A percentile compares a stretch with the other conserved stretches of the same genome.
Evolutionary conservation across 768 basidiomycete genomes (phyloP).

Genomic region (Tephrocybe sp.): DNA sequence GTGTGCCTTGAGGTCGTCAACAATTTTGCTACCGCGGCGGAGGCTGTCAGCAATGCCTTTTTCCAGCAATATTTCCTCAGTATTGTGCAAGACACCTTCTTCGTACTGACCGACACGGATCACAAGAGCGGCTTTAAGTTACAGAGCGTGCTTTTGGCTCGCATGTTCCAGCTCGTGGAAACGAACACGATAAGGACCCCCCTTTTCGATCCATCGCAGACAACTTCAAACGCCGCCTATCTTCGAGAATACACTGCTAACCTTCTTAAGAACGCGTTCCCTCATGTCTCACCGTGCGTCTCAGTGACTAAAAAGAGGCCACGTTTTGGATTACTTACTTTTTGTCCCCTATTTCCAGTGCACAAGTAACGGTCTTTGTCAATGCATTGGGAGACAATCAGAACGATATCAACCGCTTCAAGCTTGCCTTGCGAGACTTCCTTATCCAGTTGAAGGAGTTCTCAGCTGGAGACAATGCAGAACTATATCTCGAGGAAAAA

Average conservation of each 20-base stretch:
- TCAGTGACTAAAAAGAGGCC: conserved; percentile 9
- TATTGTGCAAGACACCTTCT: conserved; percentile 94
- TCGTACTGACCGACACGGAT: conserved; percentile 94
- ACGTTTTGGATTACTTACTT: not conserved
- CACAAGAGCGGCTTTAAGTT: conserved; percentile 99
- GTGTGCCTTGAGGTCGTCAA: conserved; percentile 94
- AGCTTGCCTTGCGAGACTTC: conserved; percentile 93
- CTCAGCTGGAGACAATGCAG: conserved; percentile 84
- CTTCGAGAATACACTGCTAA: conserved; percentile 85
- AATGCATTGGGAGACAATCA: conserved; percentile 66
- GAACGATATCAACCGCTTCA: conserved; percentile 86
- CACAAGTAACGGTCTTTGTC: conserved; percentile 73
- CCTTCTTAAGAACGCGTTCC: conserved; percentile 85
- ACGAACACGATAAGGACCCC: conserved; percentile 76
- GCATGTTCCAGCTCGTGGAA: conserved; percentile 92
- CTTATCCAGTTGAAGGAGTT: conserved; percentile 97
- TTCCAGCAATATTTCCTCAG: conserved; percentile 96
- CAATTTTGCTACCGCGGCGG: conserved; percentile 81
- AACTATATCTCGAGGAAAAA: conserved; percentile 92
- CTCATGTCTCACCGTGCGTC: conserved; percentile 82
- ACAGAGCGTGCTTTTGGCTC: conserved; percentile 87
- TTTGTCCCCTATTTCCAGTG: conserved; percentile 37
- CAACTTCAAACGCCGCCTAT: conserved; percentile 75
- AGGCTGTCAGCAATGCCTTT: conserved; percentile 84
- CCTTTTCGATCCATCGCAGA: conserved; percentile 76